These are phyloP conservation scores for Spathaspora arborariae DNA, from an alignment of 805 yeast species.

Conservation along the genomic window DNA sequence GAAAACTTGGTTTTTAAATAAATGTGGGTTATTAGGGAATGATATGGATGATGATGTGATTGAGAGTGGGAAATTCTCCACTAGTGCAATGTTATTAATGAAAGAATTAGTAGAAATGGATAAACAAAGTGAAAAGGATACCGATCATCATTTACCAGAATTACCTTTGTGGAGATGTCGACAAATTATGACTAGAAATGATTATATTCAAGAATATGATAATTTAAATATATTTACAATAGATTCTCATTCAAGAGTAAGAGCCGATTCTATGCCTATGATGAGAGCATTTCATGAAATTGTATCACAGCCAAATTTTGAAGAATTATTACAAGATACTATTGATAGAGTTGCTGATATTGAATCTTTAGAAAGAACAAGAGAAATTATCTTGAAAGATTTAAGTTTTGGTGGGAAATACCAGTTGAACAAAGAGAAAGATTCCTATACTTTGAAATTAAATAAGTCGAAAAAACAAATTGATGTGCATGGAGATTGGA, in stretches of 20 bases:
- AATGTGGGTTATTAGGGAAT: slow-evolving; percentile 72
- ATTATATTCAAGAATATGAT: slow-evolving; percentile 72
- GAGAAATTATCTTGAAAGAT: slow-evolving; percentile 73
- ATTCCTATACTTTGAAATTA: slow-evolving; percentile 12
- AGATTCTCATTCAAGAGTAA: slow-evolving; percentile 66
- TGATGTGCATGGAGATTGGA: slow-evolving; percentile 19
- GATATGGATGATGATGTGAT: slow-evolving; percentile 88
- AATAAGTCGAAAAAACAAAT: slow-evolving; percentile 14
- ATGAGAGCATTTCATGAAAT: slow-evolving; percentile 86
- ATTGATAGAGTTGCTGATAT: slow-evolving; percentile 67
- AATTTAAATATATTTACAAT: slow-evolving; percentile 75
- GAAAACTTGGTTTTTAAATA: slow-evolving; percentile 81
- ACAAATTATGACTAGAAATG: slow-evolving; percentile 82
- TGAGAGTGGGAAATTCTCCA: slow-evolving; percentile 75
- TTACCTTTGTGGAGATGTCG: slow-evolving; percentile 81
- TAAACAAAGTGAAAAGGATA: slow-evolving; percentile 22
- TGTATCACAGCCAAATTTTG: slow-evolving; percentile 66
- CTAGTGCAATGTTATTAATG: slow-evolving; percentile 71
- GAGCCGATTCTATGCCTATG: slow-evolving; percentile 85
- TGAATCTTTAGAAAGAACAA: slow-evolving; percentile 72
- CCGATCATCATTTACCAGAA: slow-evolving; percentile 60
- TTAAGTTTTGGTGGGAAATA: slow-evolving; percentile 51
- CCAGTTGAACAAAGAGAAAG: slow-evolving; percentile 15
- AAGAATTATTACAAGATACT: slow-evolving; percentile 61
- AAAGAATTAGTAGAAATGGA: slow-evolving; percentile 71